Base-by-base conservation (phyloP, 352 stramenopile species). In the Phytophthora cactorum region DNA sequence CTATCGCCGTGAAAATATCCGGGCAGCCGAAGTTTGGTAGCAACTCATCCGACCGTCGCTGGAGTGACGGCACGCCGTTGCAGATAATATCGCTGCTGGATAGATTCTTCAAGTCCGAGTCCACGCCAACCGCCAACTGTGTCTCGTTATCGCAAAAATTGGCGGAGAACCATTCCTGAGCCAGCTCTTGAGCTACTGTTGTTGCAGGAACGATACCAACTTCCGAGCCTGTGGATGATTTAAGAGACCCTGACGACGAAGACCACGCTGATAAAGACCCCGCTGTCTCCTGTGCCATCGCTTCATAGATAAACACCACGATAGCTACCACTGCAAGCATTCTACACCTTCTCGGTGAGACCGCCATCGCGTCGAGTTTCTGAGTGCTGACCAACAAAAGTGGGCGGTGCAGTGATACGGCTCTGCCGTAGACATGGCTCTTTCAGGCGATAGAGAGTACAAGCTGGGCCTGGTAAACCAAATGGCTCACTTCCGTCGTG, bases 111-210 rank as follows among this genome's bases (percentile, higher is more conserved):
- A 80, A 52, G 1, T 57, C 45, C 6, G 59, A 72, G 46, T 70
- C 49, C 12, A 77, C 57, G 5, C 64, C 68, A 50, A 80, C 60
- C 5, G 72, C 72, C 34, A 80, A 55, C 25, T 77, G 68, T 34
- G 72, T 80, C 50, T 67, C 49, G 36, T 75, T 72, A 31, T 77
- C 53, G 38, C 53, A 55, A 39, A 80, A 69, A 27, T 77, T 80
- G 29, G 39, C 25, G 2, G 28, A 68, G 44, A 77, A 77, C 72
- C 72, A 79, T 53, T 68, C 47, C 28, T 79, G 72, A 31, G 59
- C 63, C n/a, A 77, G 15, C 5, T 51, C 64, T 45, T 77, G 55
- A 1, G 72, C 72, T 31, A 52, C 44, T 0, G 72, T 69, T 39
- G 60, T 74, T 25, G 39, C 22, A 12, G 45, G 6, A 15, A 70